Percentiles rank a stretch among this genome's conserved stretches.
phyloP scores from a whole-genome alignment of 2,329 filamentous ascomycete genomes.

The Lecanicillium sp. region DNA sequence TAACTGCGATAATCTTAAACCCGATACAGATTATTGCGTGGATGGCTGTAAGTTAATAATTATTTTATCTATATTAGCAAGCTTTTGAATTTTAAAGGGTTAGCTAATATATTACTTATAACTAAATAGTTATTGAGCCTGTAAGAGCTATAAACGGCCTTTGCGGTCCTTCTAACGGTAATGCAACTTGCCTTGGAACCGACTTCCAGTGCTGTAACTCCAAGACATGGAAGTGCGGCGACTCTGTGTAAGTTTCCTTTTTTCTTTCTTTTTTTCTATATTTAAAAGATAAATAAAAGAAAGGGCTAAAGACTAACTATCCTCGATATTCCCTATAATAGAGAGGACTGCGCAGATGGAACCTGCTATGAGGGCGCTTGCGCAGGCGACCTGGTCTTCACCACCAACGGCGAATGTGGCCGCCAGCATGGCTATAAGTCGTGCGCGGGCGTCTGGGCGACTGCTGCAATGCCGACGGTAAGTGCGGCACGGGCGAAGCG shows the following conservation, averaged over 20 bases:
- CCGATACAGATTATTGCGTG: slow-evolving; percentile 20
- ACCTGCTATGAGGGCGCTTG: slow-evolving; percentile 24
- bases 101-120: too few species aligned
- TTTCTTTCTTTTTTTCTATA: too few species aligned
- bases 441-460: slow-evolving; percentile 21
- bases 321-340: too few species aligned
- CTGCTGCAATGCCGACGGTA: slow-evolving; percentile 18
- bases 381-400: slow-evolving; percentile 17
- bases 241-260: slow-evolving; percentile 2
- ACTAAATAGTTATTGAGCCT: neutral
- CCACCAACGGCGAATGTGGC: slow-evolving; percentile 24
- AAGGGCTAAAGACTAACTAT: too few species aligned
- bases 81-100: too few species aligned
- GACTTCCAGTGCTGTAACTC: slow-evolving; percentile 1
- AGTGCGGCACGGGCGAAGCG: slow-evolving; percentile 15
- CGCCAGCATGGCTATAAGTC: slow-evolving; percentile 14
- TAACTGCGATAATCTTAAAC: slow-evolving; percentile 18
- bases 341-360: slow-evolving; percentile 20
- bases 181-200: slow-evolving; percentile 1
- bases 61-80: too few species aligned
- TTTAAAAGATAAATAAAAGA: too few species aligned
- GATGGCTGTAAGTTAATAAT: slow-evolving; percentile 20
- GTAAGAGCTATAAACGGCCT: neutral
- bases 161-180: neutral
- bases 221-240: neutral